phyloP scores from a whole-genome alignment of 169 alveolate species.

The Eimeria necatrix region DNA sequence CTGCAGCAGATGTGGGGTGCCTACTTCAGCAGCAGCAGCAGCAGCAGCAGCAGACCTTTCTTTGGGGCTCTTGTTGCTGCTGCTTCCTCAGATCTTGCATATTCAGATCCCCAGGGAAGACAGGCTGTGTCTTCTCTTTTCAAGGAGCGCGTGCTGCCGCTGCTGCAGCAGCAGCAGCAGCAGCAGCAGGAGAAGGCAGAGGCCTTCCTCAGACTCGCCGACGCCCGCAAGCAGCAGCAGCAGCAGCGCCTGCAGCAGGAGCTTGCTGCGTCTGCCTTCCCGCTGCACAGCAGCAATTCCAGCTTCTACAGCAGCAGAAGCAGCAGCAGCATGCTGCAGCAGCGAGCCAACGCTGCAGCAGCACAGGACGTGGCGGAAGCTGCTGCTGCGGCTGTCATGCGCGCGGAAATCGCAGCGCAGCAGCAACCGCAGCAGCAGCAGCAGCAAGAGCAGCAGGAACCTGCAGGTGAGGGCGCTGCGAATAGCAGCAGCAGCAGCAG shows the following conservation, averaged over 20 bases:
- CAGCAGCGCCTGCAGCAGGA: neutral
- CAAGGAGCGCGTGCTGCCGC: conserved; percentile 5
- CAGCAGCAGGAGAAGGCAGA: neutral
- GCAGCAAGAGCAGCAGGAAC: too few species aligned
- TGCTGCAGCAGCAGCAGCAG: conserved; percentile 15
- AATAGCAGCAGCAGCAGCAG: too few species aligned
- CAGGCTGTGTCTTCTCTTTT: neutral
- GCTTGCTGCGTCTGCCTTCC: too few species aligned
- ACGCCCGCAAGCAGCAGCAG: neutral
- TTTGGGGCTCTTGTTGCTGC: conserved; percentile 34
- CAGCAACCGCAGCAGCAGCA: too few species aligned
- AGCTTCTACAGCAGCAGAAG: neutral
- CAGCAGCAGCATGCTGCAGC: neutral
- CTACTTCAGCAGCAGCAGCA: neutral
- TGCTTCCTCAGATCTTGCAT: conserved; percentile 22
- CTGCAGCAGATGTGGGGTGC: conserved; percentile 40
- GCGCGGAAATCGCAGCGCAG: neutral
- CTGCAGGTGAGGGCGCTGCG: conserved; percentile 55
- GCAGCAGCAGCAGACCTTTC: conserved; percentile 27
- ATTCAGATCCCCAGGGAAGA: neutral
- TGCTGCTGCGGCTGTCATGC: neutral
- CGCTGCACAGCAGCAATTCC: too few species aligned
- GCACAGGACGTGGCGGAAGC: neutral
- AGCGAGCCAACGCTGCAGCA: neutral
- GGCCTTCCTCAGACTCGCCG: neutral